These are phyloP conservation scores for Chrysanthemum lavandulifolium DNA, from an alignment of 129 eudicot genomes.

Conservation along the genomic window DNA sequence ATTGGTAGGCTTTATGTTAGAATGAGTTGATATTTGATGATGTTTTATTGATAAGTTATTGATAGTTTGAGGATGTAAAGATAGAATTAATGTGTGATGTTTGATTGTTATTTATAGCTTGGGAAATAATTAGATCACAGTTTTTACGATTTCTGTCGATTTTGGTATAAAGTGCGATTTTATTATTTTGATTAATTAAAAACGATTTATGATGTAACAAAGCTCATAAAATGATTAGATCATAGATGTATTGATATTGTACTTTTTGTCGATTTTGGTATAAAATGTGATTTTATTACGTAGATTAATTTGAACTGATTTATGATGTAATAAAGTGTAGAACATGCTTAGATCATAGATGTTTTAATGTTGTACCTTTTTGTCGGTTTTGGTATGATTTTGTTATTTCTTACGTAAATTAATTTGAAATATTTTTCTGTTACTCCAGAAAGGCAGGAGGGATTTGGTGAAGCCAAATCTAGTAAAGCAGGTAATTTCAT, in stretches of 20 bases:
- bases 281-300: slow-evolving; percentile 2
- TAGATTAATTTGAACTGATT: not conserved
- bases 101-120: no score
- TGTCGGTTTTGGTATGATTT: slow-evolving; percentile 14
- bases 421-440: not conserved
- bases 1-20: no score
- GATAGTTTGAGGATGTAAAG: no score
- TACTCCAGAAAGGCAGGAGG: slow-evolving; percentile 65
- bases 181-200: no score
- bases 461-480: slow-evolving; percentile 54
- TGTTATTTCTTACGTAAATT: slow-evolving; percentile 7
- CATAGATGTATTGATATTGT: not conserved
- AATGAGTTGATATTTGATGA: no score
- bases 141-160: no score
- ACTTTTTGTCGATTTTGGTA: slow-evolving; percentile 4
- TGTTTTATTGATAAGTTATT: no score
- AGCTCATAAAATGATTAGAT: not conserved
- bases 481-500: slow-evolving; percentile 55
- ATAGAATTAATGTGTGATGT: no score
- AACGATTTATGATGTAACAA: not conserved
- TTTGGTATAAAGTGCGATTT: no score
- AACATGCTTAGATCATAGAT: not conserved
- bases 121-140: no score
- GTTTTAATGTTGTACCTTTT: not conserved
- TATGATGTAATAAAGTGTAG: no score